Percentiles rank a stretch among this genome's conserved stretches.
phyloP scores from a whole-genome alignment of 805 yeast species.

The Lipomyces spencermartinsiae region DNA sequence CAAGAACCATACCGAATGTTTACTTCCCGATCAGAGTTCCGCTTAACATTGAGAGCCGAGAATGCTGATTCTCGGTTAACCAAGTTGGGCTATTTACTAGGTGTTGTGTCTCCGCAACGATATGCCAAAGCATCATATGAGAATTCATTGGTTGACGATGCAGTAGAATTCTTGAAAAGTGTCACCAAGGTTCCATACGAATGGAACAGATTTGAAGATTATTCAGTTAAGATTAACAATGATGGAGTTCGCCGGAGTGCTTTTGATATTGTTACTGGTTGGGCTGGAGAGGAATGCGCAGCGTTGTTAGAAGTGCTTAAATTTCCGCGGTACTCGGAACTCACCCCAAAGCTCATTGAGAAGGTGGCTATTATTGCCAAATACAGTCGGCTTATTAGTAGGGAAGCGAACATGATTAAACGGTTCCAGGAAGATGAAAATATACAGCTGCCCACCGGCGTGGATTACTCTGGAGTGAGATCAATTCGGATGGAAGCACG shows the following conservation, averaged over 20 bases:
- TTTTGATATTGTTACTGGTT: constrained; percentile 71
- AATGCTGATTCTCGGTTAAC: constrained; percentile 92
- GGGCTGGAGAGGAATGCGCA: constrained; percentile 44
- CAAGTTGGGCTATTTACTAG: constrained; percentile 64
- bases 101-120: constrained; percentile 69
- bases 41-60: constrained; percentile 89
- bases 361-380: constrained; percentile 79
- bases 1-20: constrained; percentile 98
- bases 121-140: constrained; percentile 58
- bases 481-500: constrained; percentile 46
- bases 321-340: constrained; percentile 49
- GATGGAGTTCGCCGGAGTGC: constrained; percentile 65
- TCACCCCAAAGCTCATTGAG: constrained; percentile 56
- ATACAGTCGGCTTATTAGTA: constrained; percentile 77
- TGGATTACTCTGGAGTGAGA: constrained; percentile 63
- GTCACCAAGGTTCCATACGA: constrained; percentile 58
- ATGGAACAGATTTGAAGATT: constrained; percentile 59
- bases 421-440: constrained; percentile 87
- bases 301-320: constrained; percentile 45
- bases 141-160: constrained; percentile 51
- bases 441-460: constrained; percentile 69
- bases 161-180: constrained; percentile 54
- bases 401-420: constrained; percentile 71
- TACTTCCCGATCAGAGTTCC: constrained; percentile 92
- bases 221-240: constrained; percentile 54